Evolutionary conservation across 176 grass and related monocot genomes (phyloP).

Genomic region (Avena insularis): DNA sequence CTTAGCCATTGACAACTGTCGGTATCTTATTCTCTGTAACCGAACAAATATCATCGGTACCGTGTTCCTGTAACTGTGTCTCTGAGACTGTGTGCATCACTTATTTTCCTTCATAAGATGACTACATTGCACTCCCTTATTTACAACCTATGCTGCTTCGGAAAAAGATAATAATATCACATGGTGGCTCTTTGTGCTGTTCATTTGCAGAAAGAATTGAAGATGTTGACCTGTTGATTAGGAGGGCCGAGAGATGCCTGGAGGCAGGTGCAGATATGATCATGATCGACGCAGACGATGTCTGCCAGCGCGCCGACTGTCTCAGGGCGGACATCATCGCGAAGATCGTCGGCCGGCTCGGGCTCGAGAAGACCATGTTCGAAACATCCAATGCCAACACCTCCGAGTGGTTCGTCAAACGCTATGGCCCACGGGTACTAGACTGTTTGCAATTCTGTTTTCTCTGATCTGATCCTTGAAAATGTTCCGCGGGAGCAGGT

Average conservation of each 20-base stretch:
- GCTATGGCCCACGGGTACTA: slow-evolving; percentile 78
- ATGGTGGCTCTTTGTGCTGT: too few species aligned
- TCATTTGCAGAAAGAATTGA: slow-evolving; percentile 66
- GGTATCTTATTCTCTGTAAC: too few species aligned
- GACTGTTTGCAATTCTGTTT: neutral
- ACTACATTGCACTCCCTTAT: neutral
- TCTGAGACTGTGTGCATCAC: neutral
- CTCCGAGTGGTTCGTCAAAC: slow-evolving; percentile 86
- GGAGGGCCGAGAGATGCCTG: slow-evolving; percentile 88
- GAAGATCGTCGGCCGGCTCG: slow-evolving; percentile 78
- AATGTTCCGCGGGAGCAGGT: slow-evolving; percentile 44
- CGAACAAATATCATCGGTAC: neutral
- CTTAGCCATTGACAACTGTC: neutral
- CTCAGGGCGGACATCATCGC: slow-evolving; percentile 70
- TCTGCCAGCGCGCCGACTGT: slow-evolving; percentile 63
- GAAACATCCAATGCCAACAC: slow-evolving; percentile 64
- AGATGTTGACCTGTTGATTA: slow-evolving; percentile 83
- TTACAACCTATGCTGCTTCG: neutral
- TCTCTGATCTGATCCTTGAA: neutral
- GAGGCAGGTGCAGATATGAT: slow-evolving; percentile 89
- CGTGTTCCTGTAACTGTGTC: neutral
- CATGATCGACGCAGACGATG: slow-evolving; percentile 80
- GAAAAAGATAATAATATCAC: too few species aligned
- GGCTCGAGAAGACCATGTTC: slow-evolving; percentile 92
- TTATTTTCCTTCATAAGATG: neutral